Base-by-base conservation (phyloP, 768 basidiomycete species). In the Dioszegia aurantiaca region DNA sequence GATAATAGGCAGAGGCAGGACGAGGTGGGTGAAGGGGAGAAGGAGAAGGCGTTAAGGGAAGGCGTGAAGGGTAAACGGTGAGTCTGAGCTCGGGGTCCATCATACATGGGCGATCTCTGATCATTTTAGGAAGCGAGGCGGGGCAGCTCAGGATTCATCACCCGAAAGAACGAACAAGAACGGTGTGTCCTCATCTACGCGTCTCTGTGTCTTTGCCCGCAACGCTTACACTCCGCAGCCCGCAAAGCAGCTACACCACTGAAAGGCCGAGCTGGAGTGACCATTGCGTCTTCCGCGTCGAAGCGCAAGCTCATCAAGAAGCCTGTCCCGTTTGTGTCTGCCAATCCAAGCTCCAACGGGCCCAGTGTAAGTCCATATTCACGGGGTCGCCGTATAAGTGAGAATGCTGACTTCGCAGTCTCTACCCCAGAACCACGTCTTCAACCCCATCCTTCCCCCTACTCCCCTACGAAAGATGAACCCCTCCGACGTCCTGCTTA, bases 371-470 rank as follows among this genome's bases (percentile, higher is more conserved):
- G 67, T 62, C 3, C n/a, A n/a, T n/a, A n/a, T n/a, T n/a, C n/a
- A n/a, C n/a, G n/a, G n/a, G n/a, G n/a, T n/a, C n/a, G n/a, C n/a
- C n/a, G n/a, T n/a, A 33, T 6, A 14, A 6, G 14, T 33, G 14
- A 33, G 33, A 33, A 17, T 31, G 27, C 47, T 63, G 19, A 63
- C n/a, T 54, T 27, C 27, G 0, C 52, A 68, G 67, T 46, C 60
- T 21, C 54, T 72, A 16, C 65, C 65, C 36, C 69, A 69, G 57
- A 57, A 71, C 48, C 61, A 67, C 55, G 57, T 67, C 36, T 92
- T 93, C 77, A 87, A 88, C 51, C 89, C 88, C 0, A 39, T 58
- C 21, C 75, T 80, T 5, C 79, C 91, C 36, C 81, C 79, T 79
- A 44, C 79, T 73, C 59, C 86, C 78, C 64, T 31, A 69, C 79